Evolutionary conservation across 2,329 filamentous ascomycete species (phyloP).

Genomic region (Hypoxylon rubiginosum): DNA sequence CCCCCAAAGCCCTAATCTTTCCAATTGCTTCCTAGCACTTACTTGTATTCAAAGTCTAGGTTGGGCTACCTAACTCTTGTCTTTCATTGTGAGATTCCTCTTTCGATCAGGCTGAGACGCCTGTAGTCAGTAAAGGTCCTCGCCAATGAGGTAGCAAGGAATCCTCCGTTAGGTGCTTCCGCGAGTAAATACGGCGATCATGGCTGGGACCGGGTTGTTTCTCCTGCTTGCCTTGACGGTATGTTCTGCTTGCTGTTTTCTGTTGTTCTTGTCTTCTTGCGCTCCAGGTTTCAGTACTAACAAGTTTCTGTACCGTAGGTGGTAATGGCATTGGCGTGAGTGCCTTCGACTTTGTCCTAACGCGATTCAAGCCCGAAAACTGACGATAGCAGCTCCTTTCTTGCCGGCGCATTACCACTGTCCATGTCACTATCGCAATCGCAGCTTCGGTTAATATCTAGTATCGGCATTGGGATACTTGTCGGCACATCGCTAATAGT

Average conservation of each 20-base stretch:
- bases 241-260: slow-evolving; percentile 21
- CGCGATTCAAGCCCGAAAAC: slow-evolving; percentile 33
- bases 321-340: slow-evolving; percentile 56
- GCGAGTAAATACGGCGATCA: slow-evolving; percentile 40
- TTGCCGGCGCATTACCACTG: slow-evolving; percentile 90
- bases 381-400: slow-evolving; percentile 78
- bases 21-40: slow-evolving; percentile 14
- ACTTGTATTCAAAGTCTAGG: slow-evolving; percentile 15
- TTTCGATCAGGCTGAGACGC: slow-evolving; percentile 10
- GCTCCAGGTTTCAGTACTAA: slow-evolving; percentile 39
- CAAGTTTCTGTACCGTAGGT: slow-evolving; percentile 42
- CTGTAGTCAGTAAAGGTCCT: slow-evolving; percentile 6
- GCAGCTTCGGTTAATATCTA: slow-evolving; percentile 89
- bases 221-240: slow-evolving; percentile 55
- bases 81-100: slow-evolving; percentile 9
- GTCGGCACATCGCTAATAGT: slow-evolving; percentile 96
- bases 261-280: background rate
- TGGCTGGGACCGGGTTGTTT: slow-evolving; percentile 53
- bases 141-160: slow-evolving; percentile 46
- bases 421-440: slow-evolving; percentile 89
- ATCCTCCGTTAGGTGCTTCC: slow-evolving; percentile 28
- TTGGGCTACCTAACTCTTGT: slow-evolving; percentile 17
- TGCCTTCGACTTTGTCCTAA: slow-evolving; percentile 27
- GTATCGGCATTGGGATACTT: slow-evolving; percentile 91
- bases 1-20: slow-evolving; percentile 7